Conservation (phyloP, 306 rosid species). For the Glycyrrhiza uralensis region DNA sequence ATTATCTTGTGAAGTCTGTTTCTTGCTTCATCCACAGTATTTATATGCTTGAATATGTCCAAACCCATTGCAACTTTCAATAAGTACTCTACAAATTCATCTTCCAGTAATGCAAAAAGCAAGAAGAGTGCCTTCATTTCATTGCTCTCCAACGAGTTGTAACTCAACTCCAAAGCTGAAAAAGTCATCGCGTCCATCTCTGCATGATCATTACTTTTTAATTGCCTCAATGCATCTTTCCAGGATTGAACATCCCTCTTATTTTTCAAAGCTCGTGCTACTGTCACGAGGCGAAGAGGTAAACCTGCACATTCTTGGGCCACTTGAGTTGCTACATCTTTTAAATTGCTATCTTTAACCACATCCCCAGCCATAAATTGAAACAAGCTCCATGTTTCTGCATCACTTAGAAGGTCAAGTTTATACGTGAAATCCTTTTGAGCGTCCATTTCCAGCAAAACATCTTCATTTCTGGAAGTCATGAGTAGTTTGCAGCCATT, state of each 20-base stretch:
- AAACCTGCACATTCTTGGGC: neutral
- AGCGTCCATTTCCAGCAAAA: neutral
- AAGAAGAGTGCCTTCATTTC: neutral
- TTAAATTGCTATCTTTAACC: neutral
- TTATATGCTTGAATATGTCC: neutral
- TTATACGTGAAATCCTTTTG: neutral
- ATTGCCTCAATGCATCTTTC: neutral
- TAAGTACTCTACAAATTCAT: neutral
- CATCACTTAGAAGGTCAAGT: neutral
- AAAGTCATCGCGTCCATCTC: neutral
- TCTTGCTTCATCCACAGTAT: neutral
- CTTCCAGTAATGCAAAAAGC: neutral
- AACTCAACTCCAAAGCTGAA: neutral
- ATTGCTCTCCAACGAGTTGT: neutral
- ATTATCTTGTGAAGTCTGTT: neutral
- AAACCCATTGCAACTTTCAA: neutral
- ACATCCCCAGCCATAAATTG: neutral
- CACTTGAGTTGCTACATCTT: neutral
- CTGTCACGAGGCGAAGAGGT: neutral
- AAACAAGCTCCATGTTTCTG: neutral
- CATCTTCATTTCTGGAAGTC: neutral
- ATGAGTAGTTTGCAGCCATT: neutral
- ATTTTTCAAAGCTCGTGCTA: neutral
- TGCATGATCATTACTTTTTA: neutral
- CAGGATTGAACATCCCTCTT: neutral